These are phyloP conservation scores for Pachyrhizus erosus DNA, from an alignment of 306 rosid genomes.

Conservation along the genomic window DNA sequence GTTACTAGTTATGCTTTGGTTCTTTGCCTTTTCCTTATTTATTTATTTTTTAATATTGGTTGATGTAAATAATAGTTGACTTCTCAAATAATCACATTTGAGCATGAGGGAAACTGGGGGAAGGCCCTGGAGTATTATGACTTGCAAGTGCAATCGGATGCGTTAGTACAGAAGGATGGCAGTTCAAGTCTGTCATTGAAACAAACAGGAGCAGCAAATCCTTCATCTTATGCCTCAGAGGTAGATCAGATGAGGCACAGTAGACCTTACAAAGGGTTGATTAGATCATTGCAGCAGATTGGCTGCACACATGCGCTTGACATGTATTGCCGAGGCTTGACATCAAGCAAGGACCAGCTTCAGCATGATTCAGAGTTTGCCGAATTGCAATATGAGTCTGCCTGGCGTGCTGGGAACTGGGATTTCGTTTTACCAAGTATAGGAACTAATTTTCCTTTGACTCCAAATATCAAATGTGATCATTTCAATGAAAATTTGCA, in stretches of 20 bases:
- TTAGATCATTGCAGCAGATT: slow-evolving; percentile 86
- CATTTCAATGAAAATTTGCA: slow-evolving; percentile 86
- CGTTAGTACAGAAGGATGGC: slow-evolving; percentile 49
- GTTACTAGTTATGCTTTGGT: slow-evolving; percentile 1
- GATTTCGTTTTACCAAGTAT: slow-evolving; percentile 73
- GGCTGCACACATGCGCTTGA: slow-evolving; percentile 90
- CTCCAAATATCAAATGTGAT: slow-evolving; percentile 53
- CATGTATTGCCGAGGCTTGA: slow-evolving; percentile 89
- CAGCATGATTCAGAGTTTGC: slow-evolving; percentile 86
- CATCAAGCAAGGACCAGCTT: slow-evolving; percentile 66
- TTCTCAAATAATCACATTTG: slow-evolving; percentile 83
- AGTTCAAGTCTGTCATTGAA: slow-evolving; percentile 52
- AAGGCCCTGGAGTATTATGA: slow-evolving; percentile 97
- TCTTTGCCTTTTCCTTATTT: slow-evolving; percentile 24
- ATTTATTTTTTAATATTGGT: slow-evolving; percentile 26
- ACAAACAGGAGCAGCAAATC: slow-evolving; percentile 48
- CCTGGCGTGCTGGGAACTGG: slow-evolving; percentile 98
- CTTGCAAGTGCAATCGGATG: slow-evolving; percentile 79
- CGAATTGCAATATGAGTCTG: slow-evolving; percentile 93
- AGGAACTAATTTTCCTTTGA: slow-evolving; percentile 52
- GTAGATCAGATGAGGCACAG: slow-evolving; percentile 58
- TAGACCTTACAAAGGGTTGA: slow-evolving; percentile 81
- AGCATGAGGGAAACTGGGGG: slow-evolving; percentile 98
- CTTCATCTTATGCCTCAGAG: slow-evolving; percentile 46
- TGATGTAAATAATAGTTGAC: slow-evolving; percentile 63